Evolutionary conservation across 148 eudicot species (phyloP), one percentile per base, ranked within the genome.

Genomic region (Suaeda aralocaspica): DNA sequence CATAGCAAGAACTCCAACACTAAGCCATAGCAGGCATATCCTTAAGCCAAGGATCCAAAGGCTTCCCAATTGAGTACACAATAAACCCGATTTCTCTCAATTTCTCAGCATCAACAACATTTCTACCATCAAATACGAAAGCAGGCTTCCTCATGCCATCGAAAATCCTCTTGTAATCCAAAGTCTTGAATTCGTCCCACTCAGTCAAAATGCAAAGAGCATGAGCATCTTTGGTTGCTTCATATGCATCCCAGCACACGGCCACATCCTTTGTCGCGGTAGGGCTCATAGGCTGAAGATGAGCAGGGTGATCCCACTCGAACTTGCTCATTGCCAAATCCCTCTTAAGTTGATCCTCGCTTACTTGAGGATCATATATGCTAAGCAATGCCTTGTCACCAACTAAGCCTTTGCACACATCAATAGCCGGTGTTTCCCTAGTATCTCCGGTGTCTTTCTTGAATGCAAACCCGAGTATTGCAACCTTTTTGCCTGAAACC

Each of bases 31-130:
- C 84, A 59, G 88, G 88, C 85, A 82, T 75, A 62, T 82, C 89
- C 79, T 82, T 86, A 69, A 84, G 82, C 90, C 90, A 86, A 22
- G 87, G 70, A 84, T 86, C 87, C 79, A 86, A 66, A n/a, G 90
- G 87, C 78, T 86, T 86, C 31, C 90, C 87, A 59, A 86, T 86
- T 0, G 87, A 84, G 77, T 86, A 83, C n/a, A 82, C 88, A 50
- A 84, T 76, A 31, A 84, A 84, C 22, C 88, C 88, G n/a, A 82
- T 78, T 68, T 84, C 80, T 61, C 90, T 82, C 69, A 86, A 64
- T 79, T 79, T 84, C 44, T 72, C 74, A n/a, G 29, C 79, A 69
- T 86, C 75, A 74, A 86, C 85, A 64, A 84, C 58, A 36, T 84
- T 86, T 68, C 90, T 84, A n/a, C 90, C 90, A 75, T 86, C 90